Evolutionary conservation across 2,329 filamentous ascomycete species (phyloP), one percentile per base, ranked within the genome.

Genomic region (Penicillium capsulatum): DNA sequence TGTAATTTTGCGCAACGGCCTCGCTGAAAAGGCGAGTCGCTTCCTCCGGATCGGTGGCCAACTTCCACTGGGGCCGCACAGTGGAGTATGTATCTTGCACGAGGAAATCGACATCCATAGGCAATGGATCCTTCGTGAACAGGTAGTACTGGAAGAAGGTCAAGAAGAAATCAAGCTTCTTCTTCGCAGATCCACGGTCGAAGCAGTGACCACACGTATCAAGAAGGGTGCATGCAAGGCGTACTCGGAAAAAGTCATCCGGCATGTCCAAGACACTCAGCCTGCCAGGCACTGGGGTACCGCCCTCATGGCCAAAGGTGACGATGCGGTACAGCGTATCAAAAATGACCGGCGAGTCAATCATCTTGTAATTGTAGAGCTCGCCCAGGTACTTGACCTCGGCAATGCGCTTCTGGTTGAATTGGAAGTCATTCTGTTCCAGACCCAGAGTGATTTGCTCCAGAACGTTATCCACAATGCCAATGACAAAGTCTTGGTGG

Each of bases 161-260:
- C 45, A 98, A 73, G 66, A 97, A 98, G 64, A 95, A 97, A 59
- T 98, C 92, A 7, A 98, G 77, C 68, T 97, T 98, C 73, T 97
- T 97, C 64, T 90, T 94, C 2, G 90, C 86, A 30, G 84, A 81
- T 6, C 94, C 92, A 55, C 91, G 84, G 64, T 92, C 92, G 57
- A 96, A 98, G 69, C 91, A 98, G 64, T 94, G 84, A 38, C 94
- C 92, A 52, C 91, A 97, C 1, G 90, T 96, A 66, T 98, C 94
- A 3, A 98, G 76, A 34, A 98, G 74, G 10, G 84, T 94, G 49
- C 89, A 86, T 19, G 94, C 83, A 24, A 98, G 74, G 8, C 92
- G 87, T 58, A 97, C 90, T 36, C 92, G 86, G 67, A 98, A 98
- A 67, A 86, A 97, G 59, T 98, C 94, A 60, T 97, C 92, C 0